Percentiles rank a stretch among this genome's conserved stretches.
Evolutionary conservation across 345 rosid genomes (phyloP).

Genomic region (Orychophragmus violaceus): DNA sequence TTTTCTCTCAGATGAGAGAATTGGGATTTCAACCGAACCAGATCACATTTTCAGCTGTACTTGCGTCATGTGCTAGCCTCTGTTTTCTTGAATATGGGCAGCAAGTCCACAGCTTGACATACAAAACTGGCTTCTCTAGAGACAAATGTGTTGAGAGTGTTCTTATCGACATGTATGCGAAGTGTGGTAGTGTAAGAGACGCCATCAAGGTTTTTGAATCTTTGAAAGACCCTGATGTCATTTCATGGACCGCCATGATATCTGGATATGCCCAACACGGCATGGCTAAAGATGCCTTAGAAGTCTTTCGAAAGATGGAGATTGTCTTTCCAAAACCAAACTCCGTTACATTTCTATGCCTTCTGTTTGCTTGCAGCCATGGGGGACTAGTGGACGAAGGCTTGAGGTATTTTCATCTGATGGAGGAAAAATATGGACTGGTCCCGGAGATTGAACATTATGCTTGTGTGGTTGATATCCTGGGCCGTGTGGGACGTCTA

Average conservation of each 20-base stretch:
- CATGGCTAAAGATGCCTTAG: constrained; percentile 38
- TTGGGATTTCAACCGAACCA: constrained; percentile 44
- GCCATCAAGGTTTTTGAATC: constrained; percentile 39
- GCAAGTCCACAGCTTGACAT: constrained; percentile 45
- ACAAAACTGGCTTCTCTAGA: constrained; percentile 39
- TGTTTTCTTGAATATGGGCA: constrained; percentile 38
- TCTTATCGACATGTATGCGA: constrained; percentile 58
- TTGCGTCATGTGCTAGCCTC: constrained; percentile 50
- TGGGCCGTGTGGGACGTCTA: constrained; percentile 53
- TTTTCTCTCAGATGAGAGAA: constrained; percentile 46
- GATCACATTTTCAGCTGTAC: constrained; percentile 43
- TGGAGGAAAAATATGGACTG: constrained; percentile 34
- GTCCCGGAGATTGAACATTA: constrained; percentile 49
- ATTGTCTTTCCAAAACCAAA: constrained; percentile 37
- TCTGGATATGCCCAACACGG: constrained; percentile 56
- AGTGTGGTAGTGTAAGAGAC: constrained; percentile 49
- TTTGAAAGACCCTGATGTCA: constrained; percentile 32
- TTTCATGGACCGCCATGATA: constrained; percentile 60
- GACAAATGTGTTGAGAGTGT: constrained; percentile 48
- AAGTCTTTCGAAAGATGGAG: constrained; percentile 41
- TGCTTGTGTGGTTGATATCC: constrained; percentile 62
- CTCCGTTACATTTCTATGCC: constrained; percentile 47
- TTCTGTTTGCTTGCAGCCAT: constrained; percentile 64
- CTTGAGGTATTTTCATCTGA: constrained; percentile 35
- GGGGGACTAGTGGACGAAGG: constrained; percentile 56